Evolutionary conservation across 176 grass and related monocot species (phyloP), one percentile per base, ranked within the genome.

Genomic region (Oryza rufipogon): DNA sequence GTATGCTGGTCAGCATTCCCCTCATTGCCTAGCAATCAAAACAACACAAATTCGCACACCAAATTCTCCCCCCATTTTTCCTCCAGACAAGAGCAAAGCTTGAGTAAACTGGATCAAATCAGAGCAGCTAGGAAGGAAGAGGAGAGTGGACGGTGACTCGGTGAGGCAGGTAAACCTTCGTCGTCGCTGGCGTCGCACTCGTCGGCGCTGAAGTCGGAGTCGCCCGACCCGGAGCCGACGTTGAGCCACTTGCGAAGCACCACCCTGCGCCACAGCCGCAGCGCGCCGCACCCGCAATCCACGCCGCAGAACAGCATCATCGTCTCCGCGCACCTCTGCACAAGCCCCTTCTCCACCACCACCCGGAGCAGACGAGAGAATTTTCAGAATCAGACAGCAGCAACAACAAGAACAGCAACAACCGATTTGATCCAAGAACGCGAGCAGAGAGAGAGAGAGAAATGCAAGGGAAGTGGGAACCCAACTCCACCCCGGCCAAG

Each of bases 171-270:
- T 11, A 0, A 19, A 93, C 92, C 95, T 89, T 94, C 81, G 32
- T 38, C 87, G 14, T 94, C 92, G 33, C 79, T 87, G 67, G 71
- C 75, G 15, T 87, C 88, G 34, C 38, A 68, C 71, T 97, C 95
- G 74, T 97, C 95, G 86, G 92, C 92, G 71, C 95, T 97, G 66
- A 92, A 97, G 22, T 97, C 88, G 13, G 90, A 94, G 20, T 94
- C 88, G 20, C 76, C 91, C 11, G 80, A 88, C 36, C 84, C 92
- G 36, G 86, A 77, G 84, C 82, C 92, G 86, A 97, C 76, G 76
- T 97, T 97, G 67, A 97, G 95, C 95, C 95, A 97, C 75, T 97
- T 97, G 76, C 87, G 88, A 54, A 97, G 79, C 19, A 94, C 87
- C 22, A 97, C 82, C 92, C 82, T 94, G 64, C 68, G 83, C 95